Evolutionary conservation across 257 asterid genomes (phyloP), one percentile per base, ranked within the genome.

Genomic region (Solanum neorickii): DNA sequence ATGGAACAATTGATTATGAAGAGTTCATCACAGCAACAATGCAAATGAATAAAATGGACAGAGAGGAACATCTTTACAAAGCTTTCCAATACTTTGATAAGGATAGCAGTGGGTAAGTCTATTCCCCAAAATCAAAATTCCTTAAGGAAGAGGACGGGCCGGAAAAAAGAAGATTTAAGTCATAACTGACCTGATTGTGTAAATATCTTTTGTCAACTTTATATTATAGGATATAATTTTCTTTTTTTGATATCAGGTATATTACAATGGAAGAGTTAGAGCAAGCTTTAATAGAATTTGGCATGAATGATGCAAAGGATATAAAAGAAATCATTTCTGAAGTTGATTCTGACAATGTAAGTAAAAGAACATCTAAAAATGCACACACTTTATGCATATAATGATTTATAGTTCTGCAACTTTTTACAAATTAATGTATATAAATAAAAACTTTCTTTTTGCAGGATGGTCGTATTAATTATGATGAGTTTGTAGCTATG

Each of bases 251-350:
- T 82, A n/a, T 37, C 91, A 94, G 95, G 86, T 94, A 91, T 87
- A 94, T 94, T 78, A 93, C 97, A 7, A 94, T 87, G 16, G 97
- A 94, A 91, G 97, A 94, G 86, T 91, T 94, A 25, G 95, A 94
- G 94, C 97, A 94, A 80, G 97, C 97, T 66, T 95, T 94, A 23
- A 83, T 90, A 72, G 97, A 94, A 44, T 91, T 85, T 76, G 95
- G 97, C 87, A 94, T 94, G 97, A 91, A 86, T 42, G 93, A 89
- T 27, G 95, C 60, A 23, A 88, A 88, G 87, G 94, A 93, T 89
- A 94, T 94, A 35, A 94, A 90, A 84, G 97, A 94, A 76, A 92
- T 93, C 83, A 88, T 94, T 86, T 90, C 93, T 85, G 97, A 94
- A 88, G 96, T 94, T 25, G 97, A 94, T 41, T 82, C 91, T 47